Evolutionary conservation across 352 stramenopile species (phyloP).

Genomic region (Salisapilia sapeloensis): DNA sequence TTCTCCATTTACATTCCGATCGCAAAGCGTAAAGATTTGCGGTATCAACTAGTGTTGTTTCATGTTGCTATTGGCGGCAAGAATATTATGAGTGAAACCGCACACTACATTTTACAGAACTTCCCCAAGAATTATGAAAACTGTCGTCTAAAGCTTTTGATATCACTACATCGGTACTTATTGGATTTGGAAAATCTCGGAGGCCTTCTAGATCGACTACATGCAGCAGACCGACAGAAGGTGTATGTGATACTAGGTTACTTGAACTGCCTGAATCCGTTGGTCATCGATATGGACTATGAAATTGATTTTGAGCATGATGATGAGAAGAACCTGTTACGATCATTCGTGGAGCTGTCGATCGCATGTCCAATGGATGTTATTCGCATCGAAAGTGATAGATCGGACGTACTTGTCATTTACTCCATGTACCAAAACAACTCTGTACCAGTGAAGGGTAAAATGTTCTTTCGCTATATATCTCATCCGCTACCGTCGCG

Average conservation of each 20-base stretch:
- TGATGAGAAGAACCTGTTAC: constrained; percentile 41
- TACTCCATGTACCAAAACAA: constrained; percentile 72
- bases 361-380: constrained; percentile 47
- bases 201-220: constrained; percentile 35
- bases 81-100: constrained; percentile 21
- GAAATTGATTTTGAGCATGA: constrained; percentile 48
- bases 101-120: constrained; percentile 42
- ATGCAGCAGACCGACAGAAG: constrained; percentile 11
- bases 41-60: constrained; percentile 53
- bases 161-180: constrained; percentile 37
- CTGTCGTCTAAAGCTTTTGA: constrained; percentile 22
- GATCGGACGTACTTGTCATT: constrained; percentile 42
- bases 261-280: constrained; percentile 35
- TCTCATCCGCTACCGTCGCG: constrained; percentile 18
- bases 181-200: constrained; percentile 49
- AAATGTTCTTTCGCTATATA: constrained; percentile 49
- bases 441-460: constrained; percentile 19
- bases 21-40: constrained; percentile 50
- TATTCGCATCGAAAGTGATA: constrained; percentile 49
- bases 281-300: constrained; percentile 49
- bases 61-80: constrained; percentile 33
- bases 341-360: constrained; percentile 40
- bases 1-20: constrained; percentile 51
- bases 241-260: constrained; percentile 38
- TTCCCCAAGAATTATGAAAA: constrained; percentile 56